Conservation (phyloP, 2,329 filamentous ascomycete genomes). For the Aureobasidium sp. region DNA sequence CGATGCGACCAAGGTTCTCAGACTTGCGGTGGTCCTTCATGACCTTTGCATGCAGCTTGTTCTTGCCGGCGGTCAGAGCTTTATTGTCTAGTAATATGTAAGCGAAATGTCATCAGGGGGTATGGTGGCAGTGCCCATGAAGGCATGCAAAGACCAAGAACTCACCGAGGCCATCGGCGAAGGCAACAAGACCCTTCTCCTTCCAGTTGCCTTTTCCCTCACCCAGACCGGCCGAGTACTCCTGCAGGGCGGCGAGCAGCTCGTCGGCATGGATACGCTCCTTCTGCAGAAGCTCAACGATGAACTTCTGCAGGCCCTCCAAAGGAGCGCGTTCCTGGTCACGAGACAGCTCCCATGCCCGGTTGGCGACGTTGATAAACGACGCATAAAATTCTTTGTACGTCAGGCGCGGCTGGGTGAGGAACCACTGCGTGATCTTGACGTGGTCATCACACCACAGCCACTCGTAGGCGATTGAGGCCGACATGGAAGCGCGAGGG, state of each 20-base stretch:
- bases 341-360: not conserved
- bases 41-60: not conserved
- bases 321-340: not conserved
- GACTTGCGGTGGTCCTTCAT: not conserved
- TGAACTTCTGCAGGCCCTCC: not conserved
- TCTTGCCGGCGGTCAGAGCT: not conserved
- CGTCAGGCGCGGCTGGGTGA: not conserved
- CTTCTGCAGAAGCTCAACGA: not conserved
- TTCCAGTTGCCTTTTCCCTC: not conserved
- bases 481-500: not conserved
- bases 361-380: not conserved
- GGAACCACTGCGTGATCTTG: not conserved
- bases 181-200: not conserved
- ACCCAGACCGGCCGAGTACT: not conserved
- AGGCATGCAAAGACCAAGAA: not conserved
- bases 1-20: not conserved
- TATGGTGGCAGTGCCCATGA: not conserved
- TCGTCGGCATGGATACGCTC: not conserved
- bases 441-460: not conserved
- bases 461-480: not conserved
- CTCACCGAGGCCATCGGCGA: not conserved
- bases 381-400: not conserved
- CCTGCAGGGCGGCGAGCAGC: not conserved
- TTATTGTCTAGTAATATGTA: not conserved
- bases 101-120: not conserved